These are phyloP conservation scores for Pseudisothecium myosuroides DNA, from an alignment of 225 moss, liverwort and hornwort species.

Conservation along the genomic window DNA sequence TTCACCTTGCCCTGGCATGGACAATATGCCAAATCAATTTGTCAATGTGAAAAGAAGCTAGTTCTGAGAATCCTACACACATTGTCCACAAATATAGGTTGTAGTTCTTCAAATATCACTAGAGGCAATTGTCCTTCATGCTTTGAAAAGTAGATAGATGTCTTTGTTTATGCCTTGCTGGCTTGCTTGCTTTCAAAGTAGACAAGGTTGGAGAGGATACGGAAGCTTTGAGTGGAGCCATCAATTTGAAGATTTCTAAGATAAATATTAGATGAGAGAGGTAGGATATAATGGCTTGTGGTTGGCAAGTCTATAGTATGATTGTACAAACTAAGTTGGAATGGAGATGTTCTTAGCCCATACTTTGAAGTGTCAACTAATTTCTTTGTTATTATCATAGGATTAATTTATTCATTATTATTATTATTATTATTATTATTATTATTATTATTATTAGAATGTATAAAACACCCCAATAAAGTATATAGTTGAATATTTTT, in stretches of 20 bases:
- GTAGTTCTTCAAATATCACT: background rate
- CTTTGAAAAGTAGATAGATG: background rate
- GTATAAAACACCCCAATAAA: background rate
- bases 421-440: background rate
- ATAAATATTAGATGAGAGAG: background rate
- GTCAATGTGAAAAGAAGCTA: background rate
- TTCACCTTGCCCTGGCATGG: background rate
- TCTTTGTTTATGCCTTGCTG: background rate
- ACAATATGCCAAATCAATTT: background rate
- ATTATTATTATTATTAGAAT: background rate
- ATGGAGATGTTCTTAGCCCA: background rate
- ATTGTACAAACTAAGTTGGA: accelerated
- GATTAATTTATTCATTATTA: background rate
- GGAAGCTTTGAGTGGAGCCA: accelerated
- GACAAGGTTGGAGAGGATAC: background rate
- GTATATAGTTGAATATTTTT: accelerated
- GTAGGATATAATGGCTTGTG: background rate
- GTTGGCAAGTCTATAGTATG: background rate
- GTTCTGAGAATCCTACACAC: background rate
- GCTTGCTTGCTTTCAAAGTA: background rate
- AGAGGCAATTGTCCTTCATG: no score
- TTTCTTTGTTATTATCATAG: background rate
- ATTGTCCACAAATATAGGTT: accelerated
- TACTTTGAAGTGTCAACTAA: background rate
- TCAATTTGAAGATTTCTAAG: background rate